Evolutionary conservation across 192 early-diverging fungal genomes (phyloP).

Genomic region (Coemansia sp.): DNA sequence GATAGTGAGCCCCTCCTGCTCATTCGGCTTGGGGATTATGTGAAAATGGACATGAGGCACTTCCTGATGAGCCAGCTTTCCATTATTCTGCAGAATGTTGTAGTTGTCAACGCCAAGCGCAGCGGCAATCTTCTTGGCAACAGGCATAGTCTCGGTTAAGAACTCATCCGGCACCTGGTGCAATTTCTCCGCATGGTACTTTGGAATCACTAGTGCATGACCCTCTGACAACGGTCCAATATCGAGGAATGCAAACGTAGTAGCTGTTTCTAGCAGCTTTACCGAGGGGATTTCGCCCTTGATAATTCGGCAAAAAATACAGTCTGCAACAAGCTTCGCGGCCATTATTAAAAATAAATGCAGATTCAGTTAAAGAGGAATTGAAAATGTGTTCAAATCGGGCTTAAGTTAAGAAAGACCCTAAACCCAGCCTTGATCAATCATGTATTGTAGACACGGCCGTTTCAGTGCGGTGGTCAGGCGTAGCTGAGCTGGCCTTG

Average conservation of each 20-base stretch:
- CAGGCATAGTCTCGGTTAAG: slow-evolving; percentile 79
- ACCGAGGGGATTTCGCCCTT: slow-evolving; percentile 81
- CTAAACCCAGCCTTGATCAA: too few species aligned
- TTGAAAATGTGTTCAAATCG: too few species aligned
- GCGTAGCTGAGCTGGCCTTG: not conserved
- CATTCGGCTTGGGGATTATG: slow-evolving; percentile 67
- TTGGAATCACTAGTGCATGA: slow-evolving; percentile 60
- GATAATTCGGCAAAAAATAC: slow-evolving; percentile 93
- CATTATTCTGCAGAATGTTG: slow-evolving; percentile 92
- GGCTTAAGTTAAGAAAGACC: too few species aligned
- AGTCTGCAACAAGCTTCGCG: slow-evolving; percentile 51
- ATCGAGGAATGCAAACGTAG: slow-evolving; percentile 79
- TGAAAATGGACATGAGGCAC: slow-evolving; percentile 96
- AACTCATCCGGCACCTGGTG: slow-evolving; percentile 85
- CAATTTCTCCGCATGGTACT: slow-evolving; percentile 79
- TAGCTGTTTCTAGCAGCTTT: slow-evolving; percentile 81
- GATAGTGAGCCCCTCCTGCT: slow-evolving; percentile 69
- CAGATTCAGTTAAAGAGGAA: not conserved
- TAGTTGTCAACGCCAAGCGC: slow-evolving; percentile 76
- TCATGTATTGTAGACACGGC: not conserved
- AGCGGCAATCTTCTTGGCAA: slow-evolving; percentile 84
- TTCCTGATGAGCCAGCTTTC: slow-evolving; percentile 70
- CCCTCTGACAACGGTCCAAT: slow-evolving; percentile 74
- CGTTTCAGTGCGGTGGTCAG: not conserved
- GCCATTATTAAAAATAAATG: slow-evolving; percentile 24